A percentile compares a stretch with the other conserved stretches of the same genome.
Conservation (phyloP, 2,329 filamentous ascomycete species). For the Tolypocladium inflatum region DNA sequence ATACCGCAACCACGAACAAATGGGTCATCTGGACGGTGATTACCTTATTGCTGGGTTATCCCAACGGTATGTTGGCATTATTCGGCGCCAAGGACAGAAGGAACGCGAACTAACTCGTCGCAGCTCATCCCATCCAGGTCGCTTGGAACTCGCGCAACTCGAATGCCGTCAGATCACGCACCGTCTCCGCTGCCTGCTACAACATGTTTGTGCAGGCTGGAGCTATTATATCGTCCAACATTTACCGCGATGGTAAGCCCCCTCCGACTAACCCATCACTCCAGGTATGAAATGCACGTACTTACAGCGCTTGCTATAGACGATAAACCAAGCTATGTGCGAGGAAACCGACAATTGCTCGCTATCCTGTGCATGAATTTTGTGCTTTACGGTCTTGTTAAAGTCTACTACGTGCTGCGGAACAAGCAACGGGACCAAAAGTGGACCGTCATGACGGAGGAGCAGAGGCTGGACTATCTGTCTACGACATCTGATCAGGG, state of each 20-base stretch:
- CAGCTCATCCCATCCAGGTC: conserved; percentile 33
- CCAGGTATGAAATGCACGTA: too few relatives aligned
- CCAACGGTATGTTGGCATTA: conserved; percentile 23
- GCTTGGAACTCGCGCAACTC: conserved; percentile 53
- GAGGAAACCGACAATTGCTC: conserved; percentile 39
- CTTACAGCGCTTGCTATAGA: conserved; percentile 16
- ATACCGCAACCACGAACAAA: conserved; percentile 14
- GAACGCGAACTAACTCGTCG: conserved; percentile 1
- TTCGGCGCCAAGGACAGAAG: neutral
- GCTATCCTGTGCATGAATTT: conserved; percentile 38
- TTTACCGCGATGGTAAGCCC: conserved; percentile 25
- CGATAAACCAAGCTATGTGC: conserved; percentile 41
- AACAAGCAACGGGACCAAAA: conserved; percentile 31
- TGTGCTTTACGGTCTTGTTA: conserved; percentile 31
- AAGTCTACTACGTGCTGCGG: conserved; percentile 36
- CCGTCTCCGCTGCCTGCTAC: conserved; percentile 51
- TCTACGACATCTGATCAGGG: conserved; percentile 41
- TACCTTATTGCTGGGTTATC: conserved; percentile 26
- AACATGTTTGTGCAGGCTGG: conserved; percentile 43
- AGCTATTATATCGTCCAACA: conserved; percentile 32
- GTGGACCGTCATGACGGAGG: conserved; percentile 33
- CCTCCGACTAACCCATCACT: too few relatives aligned
- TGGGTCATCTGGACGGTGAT: conserved; percentile 25
- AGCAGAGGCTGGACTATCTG: conserved; percentile 38
- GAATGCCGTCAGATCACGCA: conserved; percentile 51